Evolutionary conservation across 2,329 filamentous ascomycete species (phyloP).

Genomic region (Diaporthe eres): DNA sequence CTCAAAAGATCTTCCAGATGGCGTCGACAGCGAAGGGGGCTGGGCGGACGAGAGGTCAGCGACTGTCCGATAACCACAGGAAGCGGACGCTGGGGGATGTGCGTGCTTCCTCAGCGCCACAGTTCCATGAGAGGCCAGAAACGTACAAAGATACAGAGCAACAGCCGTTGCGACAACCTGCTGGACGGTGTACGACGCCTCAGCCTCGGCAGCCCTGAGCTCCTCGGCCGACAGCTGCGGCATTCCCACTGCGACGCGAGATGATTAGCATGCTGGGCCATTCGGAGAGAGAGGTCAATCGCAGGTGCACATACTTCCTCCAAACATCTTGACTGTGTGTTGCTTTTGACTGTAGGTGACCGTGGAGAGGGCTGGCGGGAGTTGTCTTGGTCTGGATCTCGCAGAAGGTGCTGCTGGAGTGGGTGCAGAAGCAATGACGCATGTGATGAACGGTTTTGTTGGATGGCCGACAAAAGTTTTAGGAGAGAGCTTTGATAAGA

Average conservation of each 20-base stretch:
- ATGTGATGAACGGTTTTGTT: slow-evolving; percentile 34
- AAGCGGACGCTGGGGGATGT: too few relatives aligned
- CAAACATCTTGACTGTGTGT: slow-evolving; percentile 68
- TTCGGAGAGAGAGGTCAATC: background rate
- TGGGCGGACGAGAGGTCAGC: slow-evolving; percentile 46
- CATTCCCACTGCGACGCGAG: slow-evolving; percentile 68
- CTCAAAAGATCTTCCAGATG: slow-evolving; percentile 53
- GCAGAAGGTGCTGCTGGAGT: slow-evolving; percentile 11
- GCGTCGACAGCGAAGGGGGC: slow-evolving; percentile 72
- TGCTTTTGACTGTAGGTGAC: background rate
- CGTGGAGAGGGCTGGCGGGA: background rate
- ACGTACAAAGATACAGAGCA: slow-evolving; percentile 81
- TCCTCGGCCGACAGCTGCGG: slow-evolving; percentile 79
- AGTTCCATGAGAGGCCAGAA: background rate
- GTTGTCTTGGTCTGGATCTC: background rate
- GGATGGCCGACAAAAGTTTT: slow-evolving; percentile 35
- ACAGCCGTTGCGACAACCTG: slow-evolving; percentile 75
- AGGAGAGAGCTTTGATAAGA: slow-evolving; percentile 26
- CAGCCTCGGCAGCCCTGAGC: slow-evolving; percentile 77
- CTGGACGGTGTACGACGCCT: slow-evolving; percentile 77
- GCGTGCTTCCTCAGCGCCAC: background rate
- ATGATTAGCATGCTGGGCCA: slow-evolving; percentile 26
- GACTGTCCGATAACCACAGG: background rate
- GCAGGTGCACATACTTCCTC: slow-evolving; percentile 64
- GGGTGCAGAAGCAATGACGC: slow-evolving; percentile 37